Conservation (phyloP, 306 rosid genomes). For the Canavalia gladiata region DNA sequence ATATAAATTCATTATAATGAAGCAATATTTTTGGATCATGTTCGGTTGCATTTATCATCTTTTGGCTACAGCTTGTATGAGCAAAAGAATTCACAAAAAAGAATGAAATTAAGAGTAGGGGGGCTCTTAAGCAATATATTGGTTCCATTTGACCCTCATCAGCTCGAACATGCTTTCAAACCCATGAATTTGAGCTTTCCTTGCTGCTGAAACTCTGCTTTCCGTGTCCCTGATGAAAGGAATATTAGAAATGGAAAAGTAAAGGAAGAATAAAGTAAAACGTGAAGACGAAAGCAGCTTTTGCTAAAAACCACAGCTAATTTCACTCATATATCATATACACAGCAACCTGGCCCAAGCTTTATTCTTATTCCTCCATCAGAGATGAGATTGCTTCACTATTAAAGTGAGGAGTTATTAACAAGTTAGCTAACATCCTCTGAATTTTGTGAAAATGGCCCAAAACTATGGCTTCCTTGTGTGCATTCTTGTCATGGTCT, state of each 20-base stretch:
- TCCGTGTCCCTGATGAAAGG: constrained; percentile 73
- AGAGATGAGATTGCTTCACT: background rate
- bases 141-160: constrained; percentile 23
- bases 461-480: constrained; percentile 63
- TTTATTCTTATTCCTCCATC: constrained; percentile 64
- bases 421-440: constrained; percentile 36
- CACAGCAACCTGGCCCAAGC: constrained; percentile 47
- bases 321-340: constrained; percentile 38
- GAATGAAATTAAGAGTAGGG: background rate
- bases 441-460: constrained; percentile 57
- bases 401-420: constrained; percentile 43
- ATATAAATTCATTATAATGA: background rate
- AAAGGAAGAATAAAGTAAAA: constrained; percentile 53
- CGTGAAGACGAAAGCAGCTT: constrained; percentile 62
- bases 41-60: background rate
- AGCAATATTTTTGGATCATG: background rate
- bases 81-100: background rate
- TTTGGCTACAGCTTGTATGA: background rate
- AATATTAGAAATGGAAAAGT: constrained; percentile 54
- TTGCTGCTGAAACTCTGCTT: constrained; percentile 60
- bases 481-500: constrained; percentile 62
- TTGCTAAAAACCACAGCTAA: constrained; percentile 55
- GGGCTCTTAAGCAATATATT: background rate
- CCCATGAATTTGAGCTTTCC: constrained; percentile 37
- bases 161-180: background rate